Evolutionary conservation across 1,284 basidiomycete species (phyloP).

Genomic region (Tremellales sp.): DNA sequence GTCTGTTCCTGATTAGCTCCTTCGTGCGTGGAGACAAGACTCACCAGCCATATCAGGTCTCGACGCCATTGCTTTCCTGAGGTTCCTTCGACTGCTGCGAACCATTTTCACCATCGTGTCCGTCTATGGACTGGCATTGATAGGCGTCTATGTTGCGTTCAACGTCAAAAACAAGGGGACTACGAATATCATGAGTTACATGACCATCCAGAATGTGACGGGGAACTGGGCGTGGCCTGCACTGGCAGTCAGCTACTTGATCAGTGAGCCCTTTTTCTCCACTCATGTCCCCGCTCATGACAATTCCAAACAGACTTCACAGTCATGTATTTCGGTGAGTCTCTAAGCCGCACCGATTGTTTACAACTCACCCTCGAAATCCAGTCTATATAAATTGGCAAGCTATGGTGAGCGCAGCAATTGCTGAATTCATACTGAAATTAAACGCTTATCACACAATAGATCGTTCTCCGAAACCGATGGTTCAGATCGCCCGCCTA

Average conservation of each 20-base stretch:
- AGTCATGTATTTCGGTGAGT: conserved; percentile 37
- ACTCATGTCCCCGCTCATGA: conserved; percentile 1
- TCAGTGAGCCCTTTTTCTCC: conserved; percentile 51
- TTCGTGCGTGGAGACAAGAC: background rate
- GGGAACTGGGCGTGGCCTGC: conserved; percentile 69
- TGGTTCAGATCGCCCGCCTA: conserved; percentile 49
- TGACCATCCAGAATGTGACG: conserved; percentile 71
- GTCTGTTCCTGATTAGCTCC: conserved; percentile 26
- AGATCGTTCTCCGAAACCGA: conserved; percentile 31
- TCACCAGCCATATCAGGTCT: conserved; percentile 52
- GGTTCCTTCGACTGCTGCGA: conserved; percentile 83
- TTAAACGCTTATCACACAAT: too few relatives aligned
- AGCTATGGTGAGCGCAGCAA: conserved; percentile 56
- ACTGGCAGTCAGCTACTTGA: conserved; percentile 67
- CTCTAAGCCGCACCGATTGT: too few relatives aligned
- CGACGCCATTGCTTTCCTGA: conserved; percentile 88
- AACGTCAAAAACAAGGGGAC: conserved; percentile 57
- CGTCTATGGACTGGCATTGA: conserved; percentile 63
- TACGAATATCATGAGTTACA: conserved; percentile 61
- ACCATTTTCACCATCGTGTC: conserved; percentile 62
- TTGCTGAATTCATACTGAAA: background rate
- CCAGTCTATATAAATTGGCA: conserved; percentile 71
- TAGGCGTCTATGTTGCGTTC: conserved; percentile 61
- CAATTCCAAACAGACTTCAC: conserved; percentile 24
- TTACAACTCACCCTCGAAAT: conserved; percentile 52